phyloP scores from a whole-genome alignment of 306 rosid species.

The Quercus robur region DNA sequence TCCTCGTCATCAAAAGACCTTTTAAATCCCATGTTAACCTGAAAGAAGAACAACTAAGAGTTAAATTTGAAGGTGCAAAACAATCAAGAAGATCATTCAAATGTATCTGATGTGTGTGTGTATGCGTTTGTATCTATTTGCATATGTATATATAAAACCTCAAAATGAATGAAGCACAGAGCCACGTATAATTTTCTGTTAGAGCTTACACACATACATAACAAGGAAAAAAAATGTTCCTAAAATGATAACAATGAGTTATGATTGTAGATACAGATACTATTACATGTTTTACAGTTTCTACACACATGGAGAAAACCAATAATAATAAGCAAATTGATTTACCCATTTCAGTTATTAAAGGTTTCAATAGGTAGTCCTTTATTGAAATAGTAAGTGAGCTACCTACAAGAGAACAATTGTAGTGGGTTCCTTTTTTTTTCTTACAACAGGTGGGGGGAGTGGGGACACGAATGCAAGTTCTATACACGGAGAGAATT shows the following conservation, averaged over 20 bases:
- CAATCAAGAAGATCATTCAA: not conserved
- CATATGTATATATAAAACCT: not conserved
- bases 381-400: not conserved
- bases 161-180: not conserved
- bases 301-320: no score
- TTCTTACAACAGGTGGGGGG: no score
- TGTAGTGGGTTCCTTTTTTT: no score
- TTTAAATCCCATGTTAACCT: slow-evolving; percentile 54
- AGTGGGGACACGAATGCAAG: no score
- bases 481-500: no score
- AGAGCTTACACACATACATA: not conserved
- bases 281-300: no score
- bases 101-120: not conserved
- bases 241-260: no score
- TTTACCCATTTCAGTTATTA: no score
- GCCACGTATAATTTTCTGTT: not conserved
- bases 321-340: no score
- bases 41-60: not conserved
- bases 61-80: not conserved
- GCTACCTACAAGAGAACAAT: not conserved
- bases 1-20: slow-evolving; percentile 43
- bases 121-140: not conserved
- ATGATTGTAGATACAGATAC: no score
- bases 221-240: no score
- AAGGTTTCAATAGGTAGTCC: no score